These are phyloP conservation scores for Neurospora intermedia DNA, from an alignment of 495 filamentous ascomycete genomes.

Conservation along the genomic window DNA sequence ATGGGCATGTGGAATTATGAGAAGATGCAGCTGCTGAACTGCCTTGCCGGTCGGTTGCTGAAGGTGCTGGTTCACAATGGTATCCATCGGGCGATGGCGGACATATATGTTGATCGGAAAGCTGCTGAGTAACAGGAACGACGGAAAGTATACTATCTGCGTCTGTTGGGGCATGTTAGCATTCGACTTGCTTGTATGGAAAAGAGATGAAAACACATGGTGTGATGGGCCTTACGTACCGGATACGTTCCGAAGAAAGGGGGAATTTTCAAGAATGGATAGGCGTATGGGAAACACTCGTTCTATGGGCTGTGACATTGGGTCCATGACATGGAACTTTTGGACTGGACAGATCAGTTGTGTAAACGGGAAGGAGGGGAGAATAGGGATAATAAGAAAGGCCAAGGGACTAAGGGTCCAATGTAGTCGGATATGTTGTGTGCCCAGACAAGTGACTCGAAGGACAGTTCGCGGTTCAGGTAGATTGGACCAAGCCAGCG, in stretches of 20 bases:
- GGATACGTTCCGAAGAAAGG: slow-evolving; percentile 8
- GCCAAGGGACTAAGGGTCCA: neutral
- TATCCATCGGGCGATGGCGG: neutral
- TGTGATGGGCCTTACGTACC: neutral
- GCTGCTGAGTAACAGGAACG: slow-evolving; percentile 1
- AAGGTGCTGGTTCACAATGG: neutral
- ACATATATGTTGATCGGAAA: neutral
- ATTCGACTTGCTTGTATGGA: neutral
- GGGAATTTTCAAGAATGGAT: slow-evolving; percentile 16
- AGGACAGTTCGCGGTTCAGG: neutral
- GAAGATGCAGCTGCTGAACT: neutral
- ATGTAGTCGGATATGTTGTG: neutral
- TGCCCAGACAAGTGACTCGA: neutral
- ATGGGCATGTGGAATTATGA: neutral
- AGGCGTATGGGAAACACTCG: slow-evolving; percentile 18
- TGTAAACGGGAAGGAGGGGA: neutral
- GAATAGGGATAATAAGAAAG: neutral
- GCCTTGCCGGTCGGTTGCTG: neutral
- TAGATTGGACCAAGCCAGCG: neutral
- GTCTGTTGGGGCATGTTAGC: neutral
- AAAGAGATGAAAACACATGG: neutral
- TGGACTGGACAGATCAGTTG: neutral
- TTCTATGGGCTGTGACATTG: slow-evolving; percentile 6
- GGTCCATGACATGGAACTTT: slow-evolving; percentile 2
- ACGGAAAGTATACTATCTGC: neutral